These are phyloP conservation scores for Salvia splendens DNA, from an alignment of 257 asterid species.

Conservation along the genomic window DNA sequence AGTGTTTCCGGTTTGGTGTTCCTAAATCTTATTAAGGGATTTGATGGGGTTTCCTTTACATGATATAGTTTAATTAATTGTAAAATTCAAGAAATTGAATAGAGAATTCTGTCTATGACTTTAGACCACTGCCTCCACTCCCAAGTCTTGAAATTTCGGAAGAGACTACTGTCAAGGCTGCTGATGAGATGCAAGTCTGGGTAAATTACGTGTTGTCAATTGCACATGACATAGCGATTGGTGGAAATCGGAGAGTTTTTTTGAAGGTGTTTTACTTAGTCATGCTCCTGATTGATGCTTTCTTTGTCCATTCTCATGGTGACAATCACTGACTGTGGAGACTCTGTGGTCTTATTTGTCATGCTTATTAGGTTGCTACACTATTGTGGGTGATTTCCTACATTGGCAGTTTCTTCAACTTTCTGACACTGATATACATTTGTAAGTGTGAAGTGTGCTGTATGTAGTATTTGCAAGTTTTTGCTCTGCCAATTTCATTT, in stretches of 20 bases:
- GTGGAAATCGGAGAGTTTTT: slow-evolving; percentile 64
- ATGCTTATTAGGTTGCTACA: slow-evolving; percentile 61
- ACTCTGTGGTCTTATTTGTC: slow-evolving; percentile 18
- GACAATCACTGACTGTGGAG: slow-evolving; percentile 24
- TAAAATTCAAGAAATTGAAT: slow-evolving; percentile 14
- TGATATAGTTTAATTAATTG: neutral
- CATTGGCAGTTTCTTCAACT: slow-evolving; percentile 76
- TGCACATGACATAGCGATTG: slow-evolving; percentile 71
- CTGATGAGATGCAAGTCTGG: slow-evolving; percentile 71
- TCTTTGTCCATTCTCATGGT: slow-evolving; percentile 21
- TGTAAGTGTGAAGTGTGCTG: slow-evolving; percentile 48
- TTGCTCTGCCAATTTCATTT: slow-evolving; percentile 6
- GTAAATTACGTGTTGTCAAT: slow-evolving; percentile 60
- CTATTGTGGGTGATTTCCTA: slow-evolving; percentile 67
- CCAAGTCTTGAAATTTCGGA: slow-evolving; percentile 82
- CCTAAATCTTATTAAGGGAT: slow-evolving; percentile 1
- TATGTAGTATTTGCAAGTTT: neutral
- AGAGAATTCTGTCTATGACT: slow-evolving; percentile 27
- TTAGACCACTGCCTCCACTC: slow-evolving; percentile 95
- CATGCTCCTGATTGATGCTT: slow-evolving; percentile 16
- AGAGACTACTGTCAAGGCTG: slow-evolving; percentile 64
- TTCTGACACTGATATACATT: slow-evolving; percentile 67
- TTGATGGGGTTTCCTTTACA: neutral
- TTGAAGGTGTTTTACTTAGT: slow-evolving; percentile 54
- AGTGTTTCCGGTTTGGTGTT: slow-evolving; percentile 1